Evolutionary conservation across 495 filamentous ascomycete species (phyloP), one percentile per base, ranked within the genome.

Genomic region (Penicillium arizonense): DNA sequence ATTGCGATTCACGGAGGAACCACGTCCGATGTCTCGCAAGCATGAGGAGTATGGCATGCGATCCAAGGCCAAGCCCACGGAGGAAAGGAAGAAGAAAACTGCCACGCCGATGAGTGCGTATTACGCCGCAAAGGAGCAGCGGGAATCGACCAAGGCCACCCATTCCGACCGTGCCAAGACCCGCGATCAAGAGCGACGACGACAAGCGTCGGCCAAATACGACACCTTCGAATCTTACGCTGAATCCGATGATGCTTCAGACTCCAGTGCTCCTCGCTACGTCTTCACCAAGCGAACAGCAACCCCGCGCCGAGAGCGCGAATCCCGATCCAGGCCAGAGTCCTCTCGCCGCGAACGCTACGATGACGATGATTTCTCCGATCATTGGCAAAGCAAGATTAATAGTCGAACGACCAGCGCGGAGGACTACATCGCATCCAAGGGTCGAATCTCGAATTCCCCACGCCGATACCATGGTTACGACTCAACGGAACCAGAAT

Each of bases 161-260:
- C 63, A 69, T 52, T 57, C 66, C 38, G 68, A 68, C 44, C 66
- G 63, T 35, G 70, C 60, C 58, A 82, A 74, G 71, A 65, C 55
- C 40, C 73, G 70, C 56, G 81, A 77, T 55, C 82, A 76, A 63
- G 79, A 82, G 49, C 72, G 75, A 45, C 75, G 65, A 52, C 74
- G 67, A 47, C 76, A 80, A 28, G 55, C 62, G 5, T 74, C 71
- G 12, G 75, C 76, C 33, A 84, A 82, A 55, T 64, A 64, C 24
- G 68, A 67, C 13, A 37, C 55, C n/a, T 47, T 51, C 34, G 47
- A 47, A 26, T 52, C 65, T 5, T 69, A 68, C 52, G 57, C 58
- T 10, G 74, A 72, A 13, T 70, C 69, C 9, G 69, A 70, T 10
- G 65, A 70, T 11, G 59, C 54, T 11, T 64, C 55, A 21, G 73